Evolutionary conservation across 2,329 filamentous ascomycete species (phyloP), one percentile per base, ranked within the genome.

Genomic region (Dactylellina sp.): DNA sequence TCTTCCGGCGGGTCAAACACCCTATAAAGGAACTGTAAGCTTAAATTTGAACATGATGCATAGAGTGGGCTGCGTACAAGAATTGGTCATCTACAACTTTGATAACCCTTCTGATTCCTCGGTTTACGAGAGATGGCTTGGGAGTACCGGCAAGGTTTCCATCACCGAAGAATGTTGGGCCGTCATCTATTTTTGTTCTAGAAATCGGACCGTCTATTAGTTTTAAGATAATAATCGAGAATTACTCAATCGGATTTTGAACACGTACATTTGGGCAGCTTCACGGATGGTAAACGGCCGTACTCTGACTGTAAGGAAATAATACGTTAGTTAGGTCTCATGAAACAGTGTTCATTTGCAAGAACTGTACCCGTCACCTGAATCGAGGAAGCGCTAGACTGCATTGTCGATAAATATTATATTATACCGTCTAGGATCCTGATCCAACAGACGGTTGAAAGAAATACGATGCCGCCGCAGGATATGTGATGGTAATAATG

Each of bases 1-100:
- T 98, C 93, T 82, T 99, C 95, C 44, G 95, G 95, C 6, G 95
- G 95, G 78, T 99, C 95, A 81, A 99, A 99, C 32, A 99, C 89
- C 80, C 95, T 98, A 37, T 11, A 42, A 20, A n/a, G n/a, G 14
- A 35, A 0, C 16, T 28, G 28, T 49, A 20, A 32, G 25, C 24
- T 24, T 40, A 65, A 32, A 76, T 7, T 24, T 39, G 7, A n/a
- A n/a, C n/a, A n/a, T n/a, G n/a, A 22, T 2, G 7, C 11, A 16
- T 20, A 18, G 7, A 25, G 42, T 1, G 39, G 5, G 18, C 50
- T 57, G 85, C 92, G 78, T 86, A 98, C 95, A 99, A 84, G 84
- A 95, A 98, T 79, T 91, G 91, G 80, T 97, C 93, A 80, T 99
- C 96, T 60, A 99, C 87, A 18, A 99, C 93, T 82, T 97, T 98